Evolutionary conservation across 768 basidiomycete genomes (phyloP).

Genomic region (Pulveroboletus sp.): DNA sequence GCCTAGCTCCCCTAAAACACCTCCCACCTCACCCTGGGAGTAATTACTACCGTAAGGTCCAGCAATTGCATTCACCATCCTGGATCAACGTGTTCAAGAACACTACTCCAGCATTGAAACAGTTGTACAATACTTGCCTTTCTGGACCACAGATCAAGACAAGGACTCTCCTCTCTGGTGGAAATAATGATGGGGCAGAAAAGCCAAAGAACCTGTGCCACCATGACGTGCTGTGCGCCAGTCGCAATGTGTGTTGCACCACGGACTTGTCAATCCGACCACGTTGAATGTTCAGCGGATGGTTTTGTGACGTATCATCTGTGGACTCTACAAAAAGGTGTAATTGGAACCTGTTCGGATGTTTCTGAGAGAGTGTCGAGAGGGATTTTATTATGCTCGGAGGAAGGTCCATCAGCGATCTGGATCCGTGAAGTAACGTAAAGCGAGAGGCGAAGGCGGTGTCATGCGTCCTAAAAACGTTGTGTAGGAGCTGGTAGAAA

Average conservation of each 20-base stretch:
- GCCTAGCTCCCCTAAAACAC: conserved; percentile 61
- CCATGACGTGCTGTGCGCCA: conserved; percentile 25
- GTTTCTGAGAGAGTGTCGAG: conserved; percentile 37
- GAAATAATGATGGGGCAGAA: conserved; percentile 1
- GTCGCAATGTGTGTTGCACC: conserved; percentile 41
- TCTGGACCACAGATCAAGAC: conserved; percentile 86
- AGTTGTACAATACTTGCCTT: conserved; percentile 42
- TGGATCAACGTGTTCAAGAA: conserved; percentile 24
- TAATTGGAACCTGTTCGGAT: conserved; percentile 55
- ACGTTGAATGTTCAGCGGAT: conserved; percentile 29
- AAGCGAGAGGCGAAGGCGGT: conserved; percentile 45
- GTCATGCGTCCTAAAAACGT: conserved; percentile 36
- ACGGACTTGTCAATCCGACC: conserved; percentile 54
- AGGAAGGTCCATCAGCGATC: conserved; percentile 57
- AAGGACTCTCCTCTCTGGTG: conserved; percentile 41
- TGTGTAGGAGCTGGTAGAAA: conserved; percentile 72
- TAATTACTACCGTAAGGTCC: conserved; percentile 73
- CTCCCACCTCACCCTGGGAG: conserved; percentile 69
- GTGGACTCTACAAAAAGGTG: conserved; percentile 58
- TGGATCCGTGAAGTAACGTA: conserved; percentile 71
- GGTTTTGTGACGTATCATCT: conserved; percentile 16
- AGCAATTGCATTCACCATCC: conserved; percentile 72
- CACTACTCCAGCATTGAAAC: not conserved
- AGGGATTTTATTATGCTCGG: conserved; percentile 56
- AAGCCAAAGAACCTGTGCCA: conserved; percentile 25